A percentile compares a stretch with the other conserved stretches of the same genome.
phyloP scores from a whole-genome alignment of 225 moss, liverwort and hornwort species.

The Asterella californica region DNA sequence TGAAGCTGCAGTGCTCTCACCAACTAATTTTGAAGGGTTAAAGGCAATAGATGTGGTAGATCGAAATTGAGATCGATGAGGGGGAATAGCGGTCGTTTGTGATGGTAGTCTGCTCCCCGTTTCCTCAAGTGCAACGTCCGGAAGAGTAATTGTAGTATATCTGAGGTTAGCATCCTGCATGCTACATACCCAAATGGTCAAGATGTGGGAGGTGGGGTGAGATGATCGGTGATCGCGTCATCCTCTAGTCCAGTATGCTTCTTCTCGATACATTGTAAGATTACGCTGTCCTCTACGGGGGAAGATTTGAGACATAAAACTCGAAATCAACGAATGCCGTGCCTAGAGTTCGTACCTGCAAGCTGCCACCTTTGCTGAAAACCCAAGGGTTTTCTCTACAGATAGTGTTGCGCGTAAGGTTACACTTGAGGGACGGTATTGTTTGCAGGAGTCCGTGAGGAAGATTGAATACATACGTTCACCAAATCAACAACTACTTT shows the following conservation, averaged over 20 bases:
- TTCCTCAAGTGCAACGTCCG: neutral
- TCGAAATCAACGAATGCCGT: neutral
- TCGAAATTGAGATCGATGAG: constrained; percentile 31
- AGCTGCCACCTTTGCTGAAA: too few relatives aligned
- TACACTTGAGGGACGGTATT: too few relatives aligned
- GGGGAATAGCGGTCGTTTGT: neutral
- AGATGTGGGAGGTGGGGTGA: neutral
- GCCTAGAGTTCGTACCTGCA: too few relatives aligned
- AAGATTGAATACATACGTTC: too few relatives aligned
- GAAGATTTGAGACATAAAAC: neutral
- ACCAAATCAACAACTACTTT: too few relatives aligned
- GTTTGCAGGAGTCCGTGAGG: too few relatives aligned
- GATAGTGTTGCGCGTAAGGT: too few relatives aligned
- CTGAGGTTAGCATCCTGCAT: neutral
- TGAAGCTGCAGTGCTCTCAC: constrained; percentile 21
- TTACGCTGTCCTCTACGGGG: neutral
- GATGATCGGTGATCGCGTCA: neutral
- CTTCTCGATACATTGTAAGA: constrained; percentile 2
- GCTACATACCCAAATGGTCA: neutral
- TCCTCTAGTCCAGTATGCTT: neutral
- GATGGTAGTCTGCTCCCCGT: neutral
- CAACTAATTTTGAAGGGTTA: constrained; percentile 39
- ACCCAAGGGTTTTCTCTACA: too few relatives aligned
- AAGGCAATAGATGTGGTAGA: constrained; percentile 35
- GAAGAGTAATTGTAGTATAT: neutral